Evolutionary conservation across 345 rosid species (phyloP), one percentile per base, ranked within the genome.

Genomic region (Nasturtium officinale): DNA sequence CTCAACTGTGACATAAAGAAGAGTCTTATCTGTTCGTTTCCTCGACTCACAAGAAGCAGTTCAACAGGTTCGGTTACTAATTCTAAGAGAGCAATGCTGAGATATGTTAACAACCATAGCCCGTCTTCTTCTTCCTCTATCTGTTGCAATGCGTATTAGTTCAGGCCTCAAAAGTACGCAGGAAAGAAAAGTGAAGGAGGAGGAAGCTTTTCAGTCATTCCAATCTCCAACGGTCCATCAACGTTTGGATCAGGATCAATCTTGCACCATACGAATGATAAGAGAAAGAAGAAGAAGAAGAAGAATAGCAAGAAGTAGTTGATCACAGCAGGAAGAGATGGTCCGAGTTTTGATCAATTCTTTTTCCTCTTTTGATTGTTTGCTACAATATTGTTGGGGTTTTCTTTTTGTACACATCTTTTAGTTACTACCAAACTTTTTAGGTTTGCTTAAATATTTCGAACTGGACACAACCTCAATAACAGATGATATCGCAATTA

Each of bases 31-130:
- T 86, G 81, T 68, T 82, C 91, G 0, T 77, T 90, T 5, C 90
- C 95, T 17, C 80, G 89, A 51, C 68, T 92, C 25, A 74, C 87
- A 0, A 75, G 96, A 71, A 90, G 91, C 81, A 86, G 81, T 62
- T 92, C 98, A 2, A 85, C 92, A 1, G 89, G 96, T 75, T 83
- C 95, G 0, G 85, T 68, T 21, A 65, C 81, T 9, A 73, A 73
- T 69, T 67, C 85, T 1, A 85, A 82, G 43, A 56, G 78, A 59
- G 56, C 78, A 18, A 61, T 80, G 25, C 55, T 67, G 23, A 83
- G 84, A 66, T 81, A 82, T 51, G 20, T 30, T 25, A 79, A 72
- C 63, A 87, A 79, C 78, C 81, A 69, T 8, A 65, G 68, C 76
- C 70, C 51, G 16, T 58, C 78, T 6, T 23, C 87, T 40, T 18